A percentile compares a stretch with the other conserved stretches of the same genome.
Conservation (phyloP, 495 filamentous ascomycete species). For the Parmelia sp. region DNA sequence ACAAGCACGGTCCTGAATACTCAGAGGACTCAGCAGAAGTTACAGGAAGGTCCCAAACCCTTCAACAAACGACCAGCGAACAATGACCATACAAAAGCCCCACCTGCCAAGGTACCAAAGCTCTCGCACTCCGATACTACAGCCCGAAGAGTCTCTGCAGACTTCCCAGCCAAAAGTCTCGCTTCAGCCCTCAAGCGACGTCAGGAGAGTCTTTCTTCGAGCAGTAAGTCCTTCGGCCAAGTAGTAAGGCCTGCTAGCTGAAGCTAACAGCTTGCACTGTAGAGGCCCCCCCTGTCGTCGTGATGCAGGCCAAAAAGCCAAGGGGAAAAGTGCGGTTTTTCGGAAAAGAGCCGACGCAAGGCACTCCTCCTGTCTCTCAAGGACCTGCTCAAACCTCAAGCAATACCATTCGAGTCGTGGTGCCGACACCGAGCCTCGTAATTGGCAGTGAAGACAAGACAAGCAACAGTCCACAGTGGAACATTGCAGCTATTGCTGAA, state of each 20-base stretch:
- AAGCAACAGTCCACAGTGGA: background rate
- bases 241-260: background rate
- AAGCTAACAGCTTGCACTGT: background rate
- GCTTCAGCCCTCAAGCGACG: slow-evolving; percentile 4
- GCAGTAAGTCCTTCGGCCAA: background rate
- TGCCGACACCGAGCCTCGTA: background rate
- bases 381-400: background rate
- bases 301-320: background rate
- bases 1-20: background rate
- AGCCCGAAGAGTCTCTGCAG: background rate
- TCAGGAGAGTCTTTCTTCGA: background rate
- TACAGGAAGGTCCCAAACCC: background rate
- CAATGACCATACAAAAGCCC: background rate
- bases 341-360: background rate
- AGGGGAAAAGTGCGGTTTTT: slow-evolving; percentile 1
- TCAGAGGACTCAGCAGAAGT: background rate
- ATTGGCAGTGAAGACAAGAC: background rate
- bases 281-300: background rate
- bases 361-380: background rate
- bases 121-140: background rate
- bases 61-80: background rate
- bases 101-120: slow-evolving; percentile 1
- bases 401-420: background rate
- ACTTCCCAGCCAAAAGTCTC: background rate
- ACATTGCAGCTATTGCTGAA: background rate